A percentile compares a stretch with the other conserved stretches of the same genome.
phyloP scores from a whole-genome alignment of 352 stramenopile genomes.

The Globisporangium radiosum region DNA sequence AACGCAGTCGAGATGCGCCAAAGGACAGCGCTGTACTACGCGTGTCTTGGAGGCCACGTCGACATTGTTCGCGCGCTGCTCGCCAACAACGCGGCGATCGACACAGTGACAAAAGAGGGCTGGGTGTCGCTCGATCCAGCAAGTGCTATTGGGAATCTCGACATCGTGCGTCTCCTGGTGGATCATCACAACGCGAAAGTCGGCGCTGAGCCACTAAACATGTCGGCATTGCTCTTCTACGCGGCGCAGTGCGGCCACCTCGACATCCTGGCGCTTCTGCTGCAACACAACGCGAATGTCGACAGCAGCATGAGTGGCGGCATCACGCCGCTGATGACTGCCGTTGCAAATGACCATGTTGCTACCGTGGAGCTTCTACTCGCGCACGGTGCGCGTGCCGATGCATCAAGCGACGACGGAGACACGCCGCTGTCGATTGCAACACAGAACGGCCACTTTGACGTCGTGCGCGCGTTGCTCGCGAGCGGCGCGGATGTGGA shows the following conservation, averaged over 20 bases:
- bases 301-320: neutral
- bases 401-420: neutral
- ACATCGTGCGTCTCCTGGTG: no score
- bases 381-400: no score
- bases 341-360: no score
- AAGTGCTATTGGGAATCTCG: neutral
- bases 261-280: neutral
- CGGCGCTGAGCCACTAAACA: no score
- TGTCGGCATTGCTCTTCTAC: neutral
- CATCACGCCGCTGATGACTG: no score
- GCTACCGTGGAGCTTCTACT: neutral
- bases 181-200: neutral
- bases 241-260: constrained; percentile 1
- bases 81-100: neutral
- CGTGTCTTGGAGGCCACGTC: neutral
- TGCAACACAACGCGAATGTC: neutral
- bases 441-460: neutral
- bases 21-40: neutral
- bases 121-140: neutral
- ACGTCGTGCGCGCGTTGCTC: neutral
- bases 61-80: neutral
- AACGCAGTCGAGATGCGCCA: neutral
- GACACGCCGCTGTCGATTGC: neutral
- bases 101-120: neutral
- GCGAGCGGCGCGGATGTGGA: neutral